Evolutionary conservation across 2,329 filamentous ascomycete genomes (phyloP).

Genomic region (Aspergillus neoniger): DNA sequence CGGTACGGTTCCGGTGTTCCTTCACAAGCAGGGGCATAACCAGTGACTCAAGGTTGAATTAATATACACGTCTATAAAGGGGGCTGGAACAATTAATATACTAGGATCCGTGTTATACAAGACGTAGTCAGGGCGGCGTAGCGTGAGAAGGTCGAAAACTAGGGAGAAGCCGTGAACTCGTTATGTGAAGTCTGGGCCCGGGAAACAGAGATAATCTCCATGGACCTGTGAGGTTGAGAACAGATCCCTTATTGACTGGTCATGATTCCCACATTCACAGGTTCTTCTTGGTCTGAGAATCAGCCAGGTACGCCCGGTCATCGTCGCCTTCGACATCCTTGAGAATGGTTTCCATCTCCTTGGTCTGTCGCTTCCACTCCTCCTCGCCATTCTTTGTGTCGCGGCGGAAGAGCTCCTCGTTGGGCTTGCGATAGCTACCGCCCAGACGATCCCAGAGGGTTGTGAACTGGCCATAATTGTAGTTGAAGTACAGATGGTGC

Average conservation of each 20-base stretch:
- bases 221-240: not conserved
- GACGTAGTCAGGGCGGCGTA: slow-evolving; percentile 6
- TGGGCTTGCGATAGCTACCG: slow-evolving; percentile 83
- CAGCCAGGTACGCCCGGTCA: slow-evolving; percentile 46
- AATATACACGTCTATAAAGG: slow-evolving; percentile 12
- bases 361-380: slow-evolving; percentile 76
- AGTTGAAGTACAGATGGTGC: slow-evolving; percentile 86
- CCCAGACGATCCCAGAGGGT: slow-evolving; percentile 88
- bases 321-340: slow-evolving; percentile 68
- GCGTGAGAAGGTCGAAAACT: not conserved
- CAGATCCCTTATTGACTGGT: not conserved
- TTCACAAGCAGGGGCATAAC: not conserved
- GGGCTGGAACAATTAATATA: slow-evolving; percentile 13
- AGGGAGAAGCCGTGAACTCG: slow-evolving; percentile 18
- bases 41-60: slow-evolving; percentile 1
- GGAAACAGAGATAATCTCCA: not conserved
- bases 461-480: slow-evolving; percentile 94
- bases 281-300: slow-evolving; percentile 39
- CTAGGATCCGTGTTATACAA: slow-evolving; percentile 18
- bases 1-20: not conserved
- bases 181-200: slow-evolving; percentile 12
- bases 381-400: slow-evolving; percentile 81
- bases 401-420: slow-evolving; percentile 78
- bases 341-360: slow-evolving; percentile 74
- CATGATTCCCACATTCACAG: slow-evolving; percentile 26